Base-by-base conservation (phyloP, 78 protist genomes). In the Dictyostelium citrinum region DNA sequence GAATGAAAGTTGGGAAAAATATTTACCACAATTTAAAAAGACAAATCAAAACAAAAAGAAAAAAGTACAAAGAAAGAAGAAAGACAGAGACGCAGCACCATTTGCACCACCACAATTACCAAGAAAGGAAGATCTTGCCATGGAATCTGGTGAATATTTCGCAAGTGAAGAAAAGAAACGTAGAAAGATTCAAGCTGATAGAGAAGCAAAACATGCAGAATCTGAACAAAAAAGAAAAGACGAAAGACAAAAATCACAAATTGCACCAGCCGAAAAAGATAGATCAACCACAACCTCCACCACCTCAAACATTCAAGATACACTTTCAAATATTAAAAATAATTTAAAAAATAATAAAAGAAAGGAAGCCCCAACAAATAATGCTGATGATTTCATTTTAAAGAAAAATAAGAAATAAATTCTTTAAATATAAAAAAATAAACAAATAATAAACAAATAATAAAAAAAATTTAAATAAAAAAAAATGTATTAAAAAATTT, bases 21-120 rank as follows among this genome's bases (percentile, higher is more conserved):
- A 97, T 96, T 61, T 99, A 11, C 99, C 99, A 2, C 22, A 97
- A 24, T 99, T 98, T 96, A 98, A 98, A 81, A 96, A 95, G 97
- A 97, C 82, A 27, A 82, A 80, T 45, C 51, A 43, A 20, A 64
- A 68, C 29, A 85, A 61, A 64, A 84, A 84, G 46, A 37, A 78
- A 14, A 51, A 58, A 29, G 45, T 39, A 45, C 24, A 88, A 29
- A 83, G 83, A 82, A 90, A 81, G 67, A 93, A 96, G 70, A 46
- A 95, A 35, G 45, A 75, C 82, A 81, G 46, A 64, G 90, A 90
- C 12, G 58, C 95, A 2, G 90, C 82, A 20, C 84, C 96, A 31
- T 68, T 81, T 68, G 84, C 91, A 39, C 90, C 88, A 11, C 81
- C 61, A 22, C 88, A 82, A 43, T 46, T 82, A 60, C 85, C 82